Conservation (phyloP, 2,329 filamentous ascomycete species). For the Dothidotthia symphoricarpi region DNA sequence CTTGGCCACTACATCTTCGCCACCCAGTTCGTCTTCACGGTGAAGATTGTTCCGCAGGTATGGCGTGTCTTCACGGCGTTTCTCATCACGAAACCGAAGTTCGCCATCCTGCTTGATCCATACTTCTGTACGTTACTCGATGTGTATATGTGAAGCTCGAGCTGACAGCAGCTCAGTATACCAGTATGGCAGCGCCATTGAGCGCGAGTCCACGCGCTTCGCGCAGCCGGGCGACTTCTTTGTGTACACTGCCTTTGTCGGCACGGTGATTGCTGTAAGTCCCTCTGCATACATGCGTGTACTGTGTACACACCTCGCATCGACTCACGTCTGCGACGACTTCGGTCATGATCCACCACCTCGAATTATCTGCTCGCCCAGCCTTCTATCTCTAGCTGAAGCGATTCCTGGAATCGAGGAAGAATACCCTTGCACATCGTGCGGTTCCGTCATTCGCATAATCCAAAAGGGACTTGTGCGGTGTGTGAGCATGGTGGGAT, state of each 20-base stretch:
- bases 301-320: slow-evolving; percentile 18
- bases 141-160: no score
- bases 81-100: slow-evolving; percentile 55
- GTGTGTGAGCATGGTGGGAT: slow-evolving; percentile 54
- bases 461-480: slow-evolving; percentile 45
- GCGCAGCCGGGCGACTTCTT: slow-evolving; percentile 73
- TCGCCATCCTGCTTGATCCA: slow-evolving; percentile 67
- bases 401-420: slow-evolving; percentile 57
- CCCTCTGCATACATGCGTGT: slow-evolving; percentile 25
- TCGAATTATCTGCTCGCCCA: slow-evolving; percentile 60
- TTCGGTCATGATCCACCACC: slow-evolving; percentile 44
- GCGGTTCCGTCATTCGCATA: slow-evolving; percentile 54
- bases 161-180: slow-evolving; percentile 50
- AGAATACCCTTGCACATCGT: slow-evolving; percentile 53
- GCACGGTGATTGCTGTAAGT: slow-evolving; percentile 75
- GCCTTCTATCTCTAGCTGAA: slow-evolving; percentile 48
- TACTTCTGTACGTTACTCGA: slow-evolving; percentile 53
- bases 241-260: slow-evolving; percentile 75
- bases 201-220: slow-evolving; percentile 70
- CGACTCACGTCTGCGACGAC: slow-evolving; percentile 13
- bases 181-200: slow-evolving; percentile 72
- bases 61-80: slow-evolving; percentile 62
- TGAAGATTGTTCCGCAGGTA: slow-evolving; percentile 54
- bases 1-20: slow-evolving; percentile 56
- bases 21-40: slow-evolving; percentile 53